A percentile compares a stretch with the other conserved stretches of the same genome.
phyloP scores from a whole-genome alignment of 2,329 filamentous ascomycete genomes.

The Pseudocercospora cruenta region DNA sequence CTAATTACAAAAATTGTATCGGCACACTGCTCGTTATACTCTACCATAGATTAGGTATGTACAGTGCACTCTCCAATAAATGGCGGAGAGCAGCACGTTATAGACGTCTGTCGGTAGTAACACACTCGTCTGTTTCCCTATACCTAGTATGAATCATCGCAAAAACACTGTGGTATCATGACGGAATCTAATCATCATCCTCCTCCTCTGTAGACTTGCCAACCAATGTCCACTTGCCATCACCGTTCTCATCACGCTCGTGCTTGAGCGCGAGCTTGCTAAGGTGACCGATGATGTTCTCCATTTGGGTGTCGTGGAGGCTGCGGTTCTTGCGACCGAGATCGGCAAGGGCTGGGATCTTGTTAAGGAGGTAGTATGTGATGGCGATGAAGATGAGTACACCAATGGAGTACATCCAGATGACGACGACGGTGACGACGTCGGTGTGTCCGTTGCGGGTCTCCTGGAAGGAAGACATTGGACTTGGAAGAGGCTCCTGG shows the following conservation, averaged over 20 bases:
- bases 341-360: constrained; percentile 62
- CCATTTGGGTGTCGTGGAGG: constrained; percentile 64
- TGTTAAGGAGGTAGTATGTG: constrained; percentile 66
- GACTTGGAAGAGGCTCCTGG: constrained; percentile 46
- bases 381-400: constrained; percentile 68
- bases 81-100: constrained; percentile 20
- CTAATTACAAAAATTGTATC: constrained; percentile 12
- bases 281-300: constrained; percentile 68
- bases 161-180: constrained; percentile 32
- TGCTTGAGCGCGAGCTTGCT: constrained; percentile 67
- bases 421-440: constrained; percentile 66
- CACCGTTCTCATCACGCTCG: constrained; percentile 54
- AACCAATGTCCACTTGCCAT: constrained; percentile 49
- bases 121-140: constrained; percentile 27
- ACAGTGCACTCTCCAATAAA: constrained; percentile 23
- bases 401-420: constrained; percentile 69
- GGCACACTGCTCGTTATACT: constrained; percentile 19
- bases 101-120: constrained; percentile 29
- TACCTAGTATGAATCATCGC: constrained; percentile 24
- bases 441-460: constrained; percentile 55
- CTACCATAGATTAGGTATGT: constrained; percentile 27
- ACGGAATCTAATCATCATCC: constrained; percentile 50
- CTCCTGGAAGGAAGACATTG: constrained; percentile 42
- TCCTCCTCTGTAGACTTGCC: constrained; percentile 51
- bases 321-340: constrained; percentile 66